phyloP scores from a whole-genome alignment of 805 yeast species.

The Candida tammaniensis region DNA sequence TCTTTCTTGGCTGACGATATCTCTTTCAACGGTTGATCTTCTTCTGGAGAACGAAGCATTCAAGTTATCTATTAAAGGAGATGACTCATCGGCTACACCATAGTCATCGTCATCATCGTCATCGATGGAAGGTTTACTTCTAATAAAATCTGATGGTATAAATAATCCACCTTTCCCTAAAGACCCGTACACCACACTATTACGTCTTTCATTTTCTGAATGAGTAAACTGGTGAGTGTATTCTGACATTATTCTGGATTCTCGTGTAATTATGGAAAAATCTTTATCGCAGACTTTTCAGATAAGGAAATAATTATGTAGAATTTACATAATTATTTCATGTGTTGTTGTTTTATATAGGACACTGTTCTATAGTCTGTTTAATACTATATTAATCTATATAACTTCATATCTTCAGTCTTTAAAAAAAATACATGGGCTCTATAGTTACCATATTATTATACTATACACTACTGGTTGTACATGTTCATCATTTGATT shows the following conservation, averaged over 20 bases:
- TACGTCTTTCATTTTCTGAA: conserved; percentile 48
- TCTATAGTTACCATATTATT: too few relatives aligned
- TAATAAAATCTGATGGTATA: conserved; percentile 50
- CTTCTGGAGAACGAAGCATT: conserved; percentile 10
- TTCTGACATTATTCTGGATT: too few relatives aligned
- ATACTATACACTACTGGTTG: too few relatives aligned
- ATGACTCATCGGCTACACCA: conserved; percentile 2
- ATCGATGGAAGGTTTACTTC: conserved; percentile 3
- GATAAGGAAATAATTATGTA: neutral
- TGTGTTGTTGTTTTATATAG: too few relatives aligned
- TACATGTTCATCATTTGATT: conserved; percentile 9
- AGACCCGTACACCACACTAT: conserved; percentile 51
- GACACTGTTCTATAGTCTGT: too few relatives aligned
- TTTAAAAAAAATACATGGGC: too few relatives aligned
- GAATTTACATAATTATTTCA: too few relatives aligned
- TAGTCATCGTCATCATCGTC: conserved; percentile 15
- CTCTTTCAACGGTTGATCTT: conserved; percentile 22
- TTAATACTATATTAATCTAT: too few relatives aligned
- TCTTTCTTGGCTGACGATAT: conserved; percentile 33
- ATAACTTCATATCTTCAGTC: too few relatives aligned
- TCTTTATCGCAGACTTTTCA: neutral
- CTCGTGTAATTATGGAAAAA: too few relatives aligned
- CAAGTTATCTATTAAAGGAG: conserved; percentile 3
- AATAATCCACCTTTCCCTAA: conserved; percentile 51
- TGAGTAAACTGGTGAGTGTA: conserved; percentile 27